Evolutionary conservation across 2,329 filamentous ascomycete genomes (phyloP).

Genomic region (Claviceps pazoutovae): DNA sequence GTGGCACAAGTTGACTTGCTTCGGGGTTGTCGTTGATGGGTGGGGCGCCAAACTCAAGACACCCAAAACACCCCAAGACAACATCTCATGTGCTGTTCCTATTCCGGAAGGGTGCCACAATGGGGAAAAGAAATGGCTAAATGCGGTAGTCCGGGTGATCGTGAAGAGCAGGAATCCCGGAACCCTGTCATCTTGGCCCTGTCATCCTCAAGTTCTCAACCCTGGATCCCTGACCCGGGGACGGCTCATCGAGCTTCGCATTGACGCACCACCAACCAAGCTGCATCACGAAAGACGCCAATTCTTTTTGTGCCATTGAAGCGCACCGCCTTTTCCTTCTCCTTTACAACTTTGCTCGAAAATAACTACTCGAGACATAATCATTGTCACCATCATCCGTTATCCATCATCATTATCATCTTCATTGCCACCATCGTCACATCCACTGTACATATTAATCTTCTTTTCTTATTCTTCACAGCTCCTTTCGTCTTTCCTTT

Average conservation of each 20-base stretch:
- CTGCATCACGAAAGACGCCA: neutral
- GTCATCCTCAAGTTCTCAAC: no score
- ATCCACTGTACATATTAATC: neutral
- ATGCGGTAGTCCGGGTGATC: no score
- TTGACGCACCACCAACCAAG: neutral
- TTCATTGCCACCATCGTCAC: neutral
- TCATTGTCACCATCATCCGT: neutral
- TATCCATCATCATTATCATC: neutral
- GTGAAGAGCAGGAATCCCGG: no score
- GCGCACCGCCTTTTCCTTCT: neutral
- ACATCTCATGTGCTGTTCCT: neutral
- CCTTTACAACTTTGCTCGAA: neutral
- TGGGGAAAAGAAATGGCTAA: neutral
- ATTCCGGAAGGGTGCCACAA: neutral
- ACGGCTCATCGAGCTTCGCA: neutral
- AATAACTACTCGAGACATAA: neutral
- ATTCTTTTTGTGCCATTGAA: neutral
- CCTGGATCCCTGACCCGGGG: neutral
- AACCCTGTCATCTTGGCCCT: no score
- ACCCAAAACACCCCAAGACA: neutral
- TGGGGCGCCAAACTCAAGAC: no score
- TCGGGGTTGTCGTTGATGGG: no score
- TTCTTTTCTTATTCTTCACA: neutral
- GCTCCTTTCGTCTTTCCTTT: neutral
- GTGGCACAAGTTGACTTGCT: no score